Base-by-base conservation (phyloP, 345 rosid species). In the Rhizophora mangle region DNA sequence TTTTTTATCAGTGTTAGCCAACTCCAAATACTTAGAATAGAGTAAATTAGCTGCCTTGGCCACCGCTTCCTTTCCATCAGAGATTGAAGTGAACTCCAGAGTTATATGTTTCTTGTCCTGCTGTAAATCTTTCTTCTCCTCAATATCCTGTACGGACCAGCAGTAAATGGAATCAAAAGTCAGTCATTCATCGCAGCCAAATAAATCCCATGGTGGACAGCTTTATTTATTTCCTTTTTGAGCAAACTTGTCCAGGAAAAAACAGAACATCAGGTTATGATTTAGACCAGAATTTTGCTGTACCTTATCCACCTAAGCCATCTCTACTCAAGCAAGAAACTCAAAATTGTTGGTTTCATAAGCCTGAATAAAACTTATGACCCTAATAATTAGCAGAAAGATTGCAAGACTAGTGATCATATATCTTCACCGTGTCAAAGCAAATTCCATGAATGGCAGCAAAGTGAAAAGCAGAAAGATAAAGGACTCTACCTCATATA, bases 31-130 rank as follows among this genome's bases (percentile, higher is more conserved):
- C 81, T 74, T 79, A 73, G 63, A 57, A 30, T 89, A 82, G 64
- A 90, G 89, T 74, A 88, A 64, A 76, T 92, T 95, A 65, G 98
- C 97, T 64, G 96, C 99, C 78, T 82, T 90, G 53, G 79, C 85
- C 53, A 95, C 79, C 58, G 96, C 92, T 78, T 87, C 96, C 83
- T 92, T 95, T 55, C 92, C 92, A 76, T 90, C 91, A 6, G 94
- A 83, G 26, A 70, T 67, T 22, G 99, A 95, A 68, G 83, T 81
- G 62, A 92, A 86, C 69, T 92, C 98, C 65, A 94, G 34, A 34
- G 72, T 81, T 79, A 85, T 80, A 31, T 36, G 65, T 34, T 84
- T 78, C 65, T 27, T 46, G 15, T 74, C 77, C 59, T 59, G 67
- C 2, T 65, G 72, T 26, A 39, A 37, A 69, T 83, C 70, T 51